These are phyloP conservation scores for Aspergillus terreus DNA, from an alignment of 2,329 filamentous ascomycete species.

Conservation along the genomic window DNA sequence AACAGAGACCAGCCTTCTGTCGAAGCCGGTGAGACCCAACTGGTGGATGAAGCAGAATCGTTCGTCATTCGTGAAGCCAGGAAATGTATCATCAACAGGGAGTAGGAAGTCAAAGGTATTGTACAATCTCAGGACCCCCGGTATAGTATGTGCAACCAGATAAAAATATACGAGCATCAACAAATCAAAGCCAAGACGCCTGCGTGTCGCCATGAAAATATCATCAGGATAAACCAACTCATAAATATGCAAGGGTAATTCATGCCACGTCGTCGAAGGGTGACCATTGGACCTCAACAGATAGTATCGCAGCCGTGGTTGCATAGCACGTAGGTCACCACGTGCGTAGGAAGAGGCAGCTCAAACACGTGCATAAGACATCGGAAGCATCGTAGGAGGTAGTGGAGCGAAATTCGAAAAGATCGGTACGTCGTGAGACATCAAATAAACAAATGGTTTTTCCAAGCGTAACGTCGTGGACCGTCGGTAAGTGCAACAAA, in stretches of 20 bases:
- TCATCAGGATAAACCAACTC: no score
- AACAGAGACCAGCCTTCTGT: not conserved
- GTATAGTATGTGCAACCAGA: no score
- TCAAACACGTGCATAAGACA: no score
- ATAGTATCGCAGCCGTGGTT: not conserved
- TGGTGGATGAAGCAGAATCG: not conserved
- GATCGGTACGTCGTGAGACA: not conserved
- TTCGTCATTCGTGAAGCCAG: not conserved
- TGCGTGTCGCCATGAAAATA: no score
- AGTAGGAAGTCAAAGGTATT: not conserved
- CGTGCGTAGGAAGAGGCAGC: not conserved
- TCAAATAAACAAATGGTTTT: not conserved
- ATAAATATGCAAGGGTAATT: no score
- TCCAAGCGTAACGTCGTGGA: conserved; percentile 2
- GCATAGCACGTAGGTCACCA: not conserved
- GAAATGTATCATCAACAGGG: not conserved
- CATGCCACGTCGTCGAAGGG: no score
- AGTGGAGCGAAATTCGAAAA: not conserved
- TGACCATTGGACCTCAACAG: no score
- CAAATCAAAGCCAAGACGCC: no score
- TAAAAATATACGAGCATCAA: no score
- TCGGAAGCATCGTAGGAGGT: no score
- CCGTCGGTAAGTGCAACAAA: not conserved
- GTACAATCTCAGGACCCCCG: no score
- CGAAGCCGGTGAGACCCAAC: not conserved